Conservation (phyloP, 148 eudicot species). For the Limonium bicolor region DNA sequence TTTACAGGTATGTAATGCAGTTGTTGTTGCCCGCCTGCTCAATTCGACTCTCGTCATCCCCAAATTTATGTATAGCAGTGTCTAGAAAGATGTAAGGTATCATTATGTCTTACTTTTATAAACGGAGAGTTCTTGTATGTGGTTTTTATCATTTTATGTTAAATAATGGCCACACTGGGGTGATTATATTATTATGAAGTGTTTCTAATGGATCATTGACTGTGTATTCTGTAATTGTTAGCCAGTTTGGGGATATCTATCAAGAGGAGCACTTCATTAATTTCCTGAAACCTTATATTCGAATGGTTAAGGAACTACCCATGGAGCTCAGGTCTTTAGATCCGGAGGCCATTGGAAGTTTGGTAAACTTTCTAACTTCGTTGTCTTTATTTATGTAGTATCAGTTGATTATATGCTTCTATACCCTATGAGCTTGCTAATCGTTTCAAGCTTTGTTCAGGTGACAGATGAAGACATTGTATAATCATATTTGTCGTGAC, state of each 20-base stretch:
- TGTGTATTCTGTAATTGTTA: constrained; percentile 47
- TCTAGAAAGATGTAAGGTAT: constrained; percentile 90
- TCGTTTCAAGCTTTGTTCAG: constrained; percentile 22
- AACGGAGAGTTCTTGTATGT: too few species aligned
- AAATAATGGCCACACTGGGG: too few species aligned
- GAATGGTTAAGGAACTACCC: constrained; percentile 77
- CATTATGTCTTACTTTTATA: constrained; percentile 4
- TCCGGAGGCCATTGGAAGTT: constrained; percentile 87
- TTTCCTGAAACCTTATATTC: constrained; percentile 83
- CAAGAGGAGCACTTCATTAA: constrained; percentile 91
- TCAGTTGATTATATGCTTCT: constrained; percentile 2
- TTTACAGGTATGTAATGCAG: constrained; percentile 89
- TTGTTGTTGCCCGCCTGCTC: constrained; percentile 82
- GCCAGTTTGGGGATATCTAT: constrained; percentile 98
- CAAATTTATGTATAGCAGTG: constrained; percentile 78
- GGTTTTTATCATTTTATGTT: too few species aligned
- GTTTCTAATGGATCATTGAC: constrained; percentile 39
- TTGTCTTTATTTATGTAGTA: neutral
- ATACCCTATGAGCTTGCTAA: constrained; percentile 4
- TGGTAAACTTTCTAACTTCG: constrained; percentile 43
- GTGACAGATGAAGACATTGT: constrained; percentile 83
- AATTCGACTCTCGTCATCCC: constrained; percentile 96
- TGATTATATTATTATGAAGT: constrained; percentile 11
- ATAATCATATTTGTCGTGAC: too few species aligned
- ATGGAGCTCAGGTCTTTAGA: constrained; percentile 71